Evolutionary conservation across 2,329 filamentous ascomycete genomes (phyloP).

Genomic region (Amylocarpus encephaloides): DNA sequence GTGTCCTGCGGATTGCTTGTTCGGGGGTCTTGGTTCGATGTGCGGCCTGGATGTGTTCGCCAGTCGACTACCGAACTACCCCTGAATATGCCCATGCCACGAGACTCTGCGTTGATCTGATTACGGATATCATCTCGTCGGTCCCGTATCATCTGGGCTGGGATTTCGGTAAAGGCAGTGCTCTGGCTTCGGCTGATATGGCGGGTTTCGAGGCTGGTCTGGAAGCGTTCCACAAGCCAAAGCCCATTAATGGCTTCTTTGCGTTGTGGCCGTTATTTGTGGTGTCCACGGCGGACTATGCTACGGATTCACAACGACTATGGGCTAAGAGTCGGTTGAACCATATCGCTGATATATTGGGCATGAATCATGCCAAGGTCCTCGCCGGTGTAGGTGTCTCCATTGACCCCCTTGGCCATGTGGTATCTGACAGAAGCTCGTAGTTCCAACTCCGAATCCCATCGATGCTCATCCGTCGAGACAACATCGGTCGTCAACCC

Average conservation of each 20-base stretch:
- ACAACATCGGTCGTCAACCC: conserved; percentile 21
- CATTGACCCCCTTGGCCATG: conserved; percentile 1
- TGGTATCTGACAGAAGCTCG: not conserved
- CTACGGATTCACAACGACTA: conserved; percentile 50
- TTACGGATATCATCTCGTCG: conserved; percentile 53
- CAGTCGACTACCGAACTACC: conserved; percentile 56
- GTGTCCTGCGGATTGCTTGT: conserved; percentile 48
- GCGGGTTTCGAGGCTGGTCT: conserved; percentile 44
- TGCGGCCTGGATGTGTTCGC: conserved; percentile 53
- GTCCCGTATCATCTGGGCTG: conserved; percentile 58
- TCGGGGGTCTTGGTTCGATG: conserved; percentile 51
- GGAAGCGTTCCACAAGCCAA: conserved; percentile 38
- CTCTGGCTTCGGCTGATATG: conserved; percentile 31
- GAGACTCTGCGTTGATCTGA: conserved; percentile 44
- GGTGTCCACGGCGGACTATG: conserved; percentile 50
- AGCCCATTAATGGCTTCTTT: conserved; percentile 53
- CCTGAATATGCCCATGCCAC: conserved; percentile 53
- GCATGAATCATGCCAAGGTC: conserved; percentile 52
- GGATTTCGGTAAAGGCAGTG: conserved; percentile 40
- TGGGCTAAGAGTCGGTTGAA: conserved; percentile 49
- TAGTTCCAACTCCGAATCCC: conserved; percentile 53
- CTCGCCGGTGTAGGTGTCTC: conserved; percentile 42
- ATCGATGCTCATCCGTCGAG: conserved; percentile 50
- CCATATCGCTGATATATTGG: conserved; percentile 49
- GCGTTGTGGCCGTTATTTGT: conserved; percentile 53